These are phyloP conservation scores for Teunomyces lycoperdinae DNA, from an alignment of 805 yeast genomes.

Conservation along the genomic window DNA sequence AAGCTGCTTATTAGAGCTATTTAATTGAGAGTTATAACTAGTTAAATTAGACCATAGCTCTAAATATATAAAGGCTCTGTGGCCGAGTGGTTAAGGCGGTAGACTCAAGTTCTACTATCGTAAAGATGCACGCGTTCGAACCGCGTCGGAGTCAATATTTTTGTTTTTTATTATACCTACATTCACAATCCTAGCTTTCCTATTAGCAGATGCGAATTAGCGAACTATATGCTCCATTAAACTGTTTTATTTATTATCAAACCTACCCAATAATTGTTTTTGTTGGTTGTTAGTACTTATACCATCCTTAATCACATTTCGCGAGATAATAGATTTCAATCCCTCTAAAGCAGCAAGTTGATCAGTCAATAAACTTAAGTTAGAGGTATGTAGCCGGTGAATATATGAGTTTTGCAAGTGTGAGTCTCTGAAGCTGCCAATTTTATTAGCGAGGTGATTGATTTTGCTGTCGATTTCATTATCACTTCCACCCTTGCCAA, in stretches of 20 bases:
- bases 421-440: conserved; percentile 12
- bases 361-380: conserved; percentile 29
- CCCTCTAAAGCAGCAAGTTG: conserved; percentile 25
- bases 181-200: background rate
- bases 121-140: conserved; percentile 14
- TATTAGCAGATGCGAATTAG: too few relatives aligned
- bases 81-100: conserved; percentile 15
- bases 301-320: conserved; percentile 10
- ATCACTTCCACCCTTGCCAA: conserved; percentile 8
- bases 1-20: background rate
- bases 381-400: conserved; percentile 20
- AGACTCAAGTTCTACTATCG: conserved; percentile 14
- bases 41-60: too few relatives aligned
- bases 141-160: conserved; percentile 13
- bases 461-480: conserved; percentile 20
- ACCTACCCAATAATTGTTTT: conserved; percentile 1
- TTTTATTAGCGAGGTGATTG: conserved; percentile 26
- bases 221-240: too few relatives aligned
- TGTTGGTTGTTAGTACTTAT: conserved; percentile 1
- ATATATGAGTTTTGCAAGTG: conserved; percentile 7
- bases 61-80: conserved; percentile 8
- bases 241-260: background rate
- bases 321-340: conserved; percentile 15
- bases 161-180: background rate
- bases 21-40: too few relatives aligned